phyloP scores from a whole-genome alignment of 2,329 filamentous ascomycete species.

The Neopestalotiopsis clavispora region DNA sequence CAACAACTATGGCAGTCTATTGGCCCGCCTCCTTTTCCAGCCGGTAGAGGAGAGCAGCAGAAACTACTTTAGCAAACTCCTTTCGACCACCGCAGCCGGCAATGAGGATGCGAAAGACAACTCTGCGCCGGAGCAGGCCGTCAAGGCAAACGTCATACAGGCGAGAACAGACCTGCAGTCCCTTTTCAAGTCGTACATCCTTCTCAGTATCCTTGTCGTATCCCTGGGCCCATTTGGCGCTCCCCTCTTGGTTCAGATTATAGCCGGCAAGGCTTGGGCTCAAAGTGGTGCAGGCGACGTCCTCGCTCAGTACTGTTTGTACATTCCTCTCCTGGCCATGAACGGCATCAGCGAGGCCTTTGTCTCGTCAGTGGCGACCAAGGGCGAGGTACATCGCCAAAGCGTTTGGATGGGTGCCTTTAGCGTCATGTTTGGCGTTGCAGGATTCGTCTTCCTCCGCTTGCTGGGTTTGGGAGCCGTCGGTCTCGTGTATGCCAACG shows the following conservation, averaged over 20 bases:
- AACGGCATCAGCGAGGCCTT: constrained; percentile 95
- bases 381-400: constrained; percentile 76
- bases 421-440: constrained; percentile 74
- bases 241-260: constrained; percentile 71
- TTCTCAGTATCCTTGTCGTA: constrained; percentile 73
- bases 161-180: constrained; percentile 60
- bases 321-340: constrained; percentile 88
- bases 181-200: constrained; percentile 74
- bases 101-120: constrained; percentile 18
- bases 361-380: constrained; percentile 82
- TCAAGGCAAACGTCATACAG: constrained; percentile 39
- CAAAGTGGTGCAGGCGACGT: constrained; percentile 74
- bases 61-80: constrained; percentile 83
- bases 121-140: constrained; percentile 18
- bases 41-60: constrained; percentile 94
- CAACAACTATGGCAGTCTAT: constrained; percentile 89
- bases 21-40: constrained; percentile 89
- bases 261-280: constrained; percentile 81
- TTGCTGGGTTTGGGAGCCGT: constrained; percentile 72
- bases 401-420: constrained; percentile 85
- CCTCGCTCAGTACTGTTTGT: constrained; percentile 84
- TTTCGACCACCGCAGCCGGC: constrained; percentile 47
- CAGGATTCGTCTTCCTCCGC: constrained; percentile 77
- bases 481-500: constrained; percentile 86
- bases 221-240: constrained; percentile 78